Conservation (phyloP, 2,329 filamentous ascomycete species). For the Aspergillus sp. region DNA sequence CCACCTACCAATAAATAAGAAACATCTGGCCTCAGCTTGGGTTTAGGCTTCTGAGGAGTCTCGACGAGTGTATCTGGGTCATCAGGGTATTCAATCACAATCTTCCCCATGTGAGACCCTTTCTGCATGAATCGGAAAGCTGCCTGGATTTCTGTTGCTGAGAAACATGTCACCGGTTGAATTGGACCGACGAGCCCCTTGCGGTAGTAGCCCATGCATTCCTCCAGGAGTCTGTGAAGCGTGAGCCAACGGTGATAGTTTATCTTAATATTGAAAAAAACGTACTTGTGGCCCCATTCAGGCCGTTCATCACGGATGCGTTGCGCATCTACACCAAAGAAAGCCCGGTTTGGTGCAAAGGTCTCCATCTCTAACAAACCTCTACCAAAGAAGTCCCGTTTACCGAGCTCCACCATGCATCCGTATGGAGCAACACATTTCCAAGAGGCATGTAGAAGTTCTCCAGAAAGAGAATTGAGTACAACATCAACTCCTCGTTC, state of each 20-base stretch:
- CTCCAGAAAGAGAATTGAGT: slow-evolving; percentile 8
- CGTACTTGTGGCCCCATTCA: too few species aligned
- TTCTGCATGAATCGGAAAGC: background rate
- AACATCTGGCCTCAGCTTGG: too few species aligned
- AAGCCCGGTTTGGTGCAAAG: background rate
- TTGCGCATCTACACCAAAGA: background rate
- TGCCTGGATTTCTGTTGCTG: background rate
- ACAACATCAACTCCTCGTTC: slow-evolving; percentile 6
- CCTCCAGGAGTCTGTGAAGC: too few species aligned
- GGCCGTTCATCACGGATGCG: background rate
- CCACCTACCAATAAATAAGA: background rate
- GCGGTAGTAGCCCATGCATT: too few species aligned
- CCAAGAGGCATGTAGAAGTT: slow-evolving; percentile 1
- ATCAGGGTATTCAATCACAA: background rate
- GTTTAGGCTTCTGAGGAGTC: too few species aligned
- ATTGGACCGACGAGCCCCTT: background rate
- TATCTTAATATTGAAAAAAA: too few species aligned
- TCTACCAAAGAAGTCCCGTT: background rate
- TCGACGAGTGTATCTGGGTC: too few species aligned
- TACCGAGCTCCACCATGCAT: background rate
- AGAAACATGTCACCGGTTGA: background rate
- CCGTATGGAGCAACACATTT: background rate
- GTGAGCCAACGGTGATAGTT: too few species aligned
- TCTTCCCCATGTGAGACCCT: background rate
- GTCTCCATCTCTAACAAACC: background rate